Percentiles rank a stretch among this genome's conserved stretches.
These are phyloP conservation scores for Meyerozyma guilliermondii DNA, from an alignment of 1,139 yeast species.

Conservation along the genomic window DNA sequence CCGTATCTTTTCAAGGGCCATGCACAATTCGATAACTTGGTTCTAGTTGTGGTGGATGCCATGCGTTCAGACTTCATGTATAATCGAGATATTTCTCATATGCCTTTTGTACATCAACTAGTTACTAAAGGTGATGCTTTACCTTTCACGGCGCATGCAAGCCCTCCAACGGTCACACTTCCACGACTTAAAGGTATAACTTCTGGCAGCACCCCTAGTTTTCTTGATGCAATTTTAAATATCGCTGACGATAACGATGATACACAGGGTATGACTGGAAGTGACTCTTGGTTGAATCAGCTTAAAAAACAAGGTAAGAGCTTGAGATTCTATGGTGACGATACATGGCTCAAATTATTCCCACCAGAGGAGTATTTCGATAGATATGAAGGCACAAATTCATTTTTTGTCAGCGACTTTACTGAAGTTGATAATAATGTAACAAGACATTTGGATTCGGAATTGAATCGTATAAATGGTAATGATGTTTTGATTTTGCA, in stretches of 20 bases:
- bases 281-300: slow-evolving; percentile 87
- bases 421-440: slow-evolving; percentile 92
- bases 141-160: slow-evolving; percentile 86
- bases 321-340: slow-evolving; percentile 91
- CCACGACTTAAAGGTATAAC: slow-evolving; percentile 78
- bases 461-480: slow-evolving; percentile 27
- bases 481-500: slow-evolving; percentile 65
- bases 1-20: slow-evolving; percentile 17
- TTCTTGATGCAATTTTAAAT: slow-evolving; percentile 82
- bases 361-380: slow-evolving; percentile 55
- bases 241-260: slow-evolving; percentile 84
- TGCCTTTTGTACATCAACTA: slow-evolving; percentile 62
- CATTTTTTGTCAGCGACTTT: slow-evolving; percentile 91
- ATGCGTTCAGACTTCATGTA: slow-evolving; percentile 83
- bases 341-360: slow-evolving; percentile 91
- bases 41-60: slow-evolving; percentile 90
- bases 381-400: slow-evolving; percentile 78
- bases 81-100: slow-evolving; percentile 50
- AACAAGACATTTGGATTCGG: slow-evolving; percentile 71
- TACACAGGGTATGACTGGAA: slow-evolving; percentile 66
- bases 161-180: slow-evolving; percentile 81
- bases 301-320: slow-evolving; percentile 40
- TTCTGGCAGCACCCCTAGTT: slow-evolving; percentile 77
- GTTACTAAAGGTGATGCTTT: slow-evolving; percentile 67
- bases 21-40: slow-evolving; percentile 61